phyloP scores from a whole-genome alignment of 176 grass and related monocot genomes.

The Oryza rufipogon region DNA sequence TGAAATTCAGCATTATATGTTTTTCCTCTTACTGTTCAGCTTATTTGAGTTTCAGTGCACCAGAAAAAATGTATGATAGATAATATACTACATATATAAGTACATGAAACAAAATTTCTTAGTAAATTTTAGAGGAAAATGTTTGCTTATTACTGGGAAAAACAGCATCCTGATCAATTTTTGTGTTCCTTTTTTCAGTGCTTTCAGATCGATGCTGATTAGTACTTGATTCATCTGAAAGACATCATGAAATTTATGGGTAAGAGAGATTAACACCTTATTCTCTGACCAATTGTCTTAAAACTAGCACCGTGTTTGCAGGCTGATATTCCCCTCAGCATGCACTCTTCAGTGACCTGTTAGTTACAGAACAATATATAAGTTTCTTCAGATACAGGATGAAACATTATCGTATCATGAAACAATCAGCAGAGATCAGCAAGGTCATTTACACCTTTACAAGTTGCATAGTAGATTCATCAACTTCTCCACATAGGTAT shows the following conservation, averaged over 20 bases:
- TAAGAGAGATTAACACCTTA: slow-evolving; percentile 55
- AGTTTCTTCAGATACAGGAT: slow-evolving; percentile 8
- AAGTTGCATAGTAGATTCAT: slow-evolving; percentile 66
- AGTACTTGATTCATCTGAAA: not conserved
- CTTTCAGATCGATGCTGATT: not conserved
- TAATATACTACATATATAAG: not conserved
- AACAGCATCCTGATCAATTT: not conserved
- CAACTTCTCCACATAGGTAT: slow-evolving; percentile 83
- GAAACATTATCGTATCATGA: not conserved
- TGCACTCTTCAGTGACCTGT: slow-evolving; percentile 88
- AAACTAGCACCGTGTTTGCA: slow-evolving; percentile 84
- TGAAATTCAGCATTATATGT: not conserved
- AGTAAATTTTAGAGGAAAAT: not conserved
- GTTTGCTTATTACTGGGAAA: not conserved
- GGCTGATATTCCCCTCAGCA: slow-evolving; percentile 78
- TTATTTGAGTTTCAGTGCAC: not conserved
- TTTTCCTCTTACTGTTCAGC: not conserved
- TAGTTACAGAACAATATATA: slow-evolving; percentile 35
- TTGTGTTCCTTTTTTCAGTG: not conserved
- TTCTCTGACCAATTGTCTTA: slow-evolving; percentile 73
- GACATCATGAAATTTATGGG: not conserved
- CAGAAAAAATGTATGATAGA: not conserved
- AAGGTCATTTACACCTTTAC: slow-evolving; percentile 51
- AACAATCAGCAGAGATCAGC: slow-evolving; percentile 3
- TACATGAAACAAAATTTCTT: not conserved